Evolutionary conservation across 768 basidiomycete genomes (phyloP).

Genomic region (Strobilomyces dryophilus): DNA sequence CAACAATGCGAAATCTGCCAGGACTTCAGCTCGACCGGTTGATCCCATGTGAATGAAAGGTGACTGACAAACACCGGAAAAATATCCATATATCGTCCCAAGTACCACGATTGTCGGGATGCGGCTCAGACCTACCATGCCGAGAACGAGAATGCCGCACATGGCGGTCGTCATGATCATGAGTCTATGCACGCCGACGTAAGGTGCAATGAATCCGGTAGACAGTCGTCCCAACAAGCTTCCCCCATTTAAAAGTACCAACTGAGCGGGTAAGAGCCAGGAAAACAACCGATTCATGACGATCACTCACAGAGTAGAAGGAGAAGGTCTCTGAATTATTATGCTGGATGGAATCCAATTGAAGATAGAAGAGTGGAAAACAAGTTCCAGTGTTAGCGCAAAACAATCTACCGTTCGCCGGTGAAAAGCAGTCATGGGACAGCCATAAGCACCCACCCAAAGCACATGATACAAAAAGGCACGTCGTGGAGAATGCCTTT

Average conservation of each 20-base stretch:
- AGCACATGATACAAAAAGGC: constrained; percentile 17
- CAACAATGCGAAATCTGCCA: constrained; percentile 35
- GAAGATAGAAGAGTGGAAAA: constrained; percentile 54
- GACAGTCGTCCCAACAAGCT: constrained; percentile 49
- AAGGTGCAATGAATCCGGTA: constrained; percentile 39
- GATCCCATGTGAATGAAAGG: not conserved
- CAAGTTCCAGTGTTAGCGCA: constrained; percentile 39
- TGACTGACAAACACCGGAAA: constrained; percentile 39
- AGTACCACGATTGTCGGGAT: constrained; percentile 36
- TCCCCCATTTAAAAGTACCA: constrained; percentile 50
- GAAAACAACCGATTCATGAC: no score
- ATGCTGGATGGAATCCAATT: constrained; percentile 48
- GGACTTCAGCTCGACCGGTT: not conserved
- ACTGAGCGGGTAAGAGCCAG: constrained; percentile 20
- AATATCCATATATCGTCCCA: constrained; percentile 44
- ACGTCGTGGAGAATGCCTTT: constrained; percentile 14
- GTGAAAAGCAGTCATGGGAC: not conserved
- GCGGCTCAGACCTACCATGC: constrained; percentile 38
- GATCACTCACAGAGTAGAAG: constrained; percentile 47
- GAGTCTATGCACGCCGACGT: constrained; percentile 42
- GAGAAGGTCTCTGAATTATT: constrained; percentile 43
- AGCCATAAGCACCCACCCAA: constrained; percentile 16
- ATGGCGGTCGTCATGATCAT: constrained; percentile 32
- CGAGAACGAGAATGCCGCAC: constrained; percentile 38
- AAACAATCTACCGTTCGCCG: constrained; percentile 6